A percentile compares a stretch with the other conserved stretches of the same genome.
These are phyloP conservation scores for Elongisporangium anandrum DNA, from an alignment of 352 stramenopile species.

Conservation along the genomic window DNA sequence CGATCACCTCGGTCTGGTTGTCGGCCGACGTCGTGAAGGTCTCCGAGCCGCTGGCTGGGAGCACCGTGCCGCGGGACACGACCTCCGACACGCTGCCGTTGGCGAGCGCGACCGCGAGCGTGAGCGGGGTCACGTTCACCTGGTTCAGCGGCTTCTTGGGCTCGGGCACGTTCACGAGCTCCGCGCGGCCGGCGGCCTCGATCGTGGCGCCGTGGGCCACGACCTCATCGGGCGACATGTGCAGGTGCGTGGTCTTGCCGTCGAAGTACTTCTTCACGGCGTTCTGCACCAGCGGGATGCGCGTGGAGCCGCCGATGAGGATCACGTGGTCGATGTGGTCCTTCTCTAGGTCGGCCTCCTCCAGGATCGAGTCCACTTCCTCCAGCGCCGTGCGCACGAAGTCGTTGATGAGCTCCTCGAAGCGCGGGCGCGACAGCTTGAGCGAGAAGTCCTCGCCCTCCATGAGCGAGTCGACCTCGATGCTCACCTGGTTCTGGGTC, in stretches of 20 bases:
- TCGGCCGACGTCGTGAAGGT: slow-evolving; percentile 89
- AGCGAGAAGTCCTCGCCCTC: slow-evolving; percentile 97
- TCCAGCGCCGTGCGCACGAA: slow-evolving; percentile 91
- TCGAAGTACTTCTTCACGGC: slow-evolving; percentile 85
- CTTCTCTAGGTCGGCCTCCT: slow-evolving; percentile 75
- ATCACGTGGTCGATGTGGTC: slow-evolving; percentile 94
- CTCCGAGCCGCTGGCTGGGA: slow-evolving; percentile 80
- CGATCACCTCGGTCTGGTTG: slow-evolving; percentile 88
- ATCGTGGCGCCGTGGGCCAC: slow-evolving; percentile 89
- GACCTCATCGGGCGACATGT: slow-evolving; percentile 89
- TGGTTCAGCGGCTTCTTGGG: slow-evolving; percentile 63
- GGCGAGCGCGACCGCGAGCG: slow-evolving; percentile 87
- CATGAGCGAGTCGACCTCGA: slow-evolving; percentile 97
- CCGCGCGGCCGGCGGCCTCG: slow-evolving; percentile 62
- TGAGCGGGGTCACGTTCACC: slow-evolving; percentile 92
- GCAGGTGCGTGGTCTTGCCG: slow-evolving; percentile 73
- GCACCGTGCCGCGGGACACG: slow-evolving; percentile 88
- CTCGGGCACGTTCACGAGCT: slow-evolving; percentile 65
- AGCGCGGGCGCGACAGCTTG: slow-evolving; percentile 95
- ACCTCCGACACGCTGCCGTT: slow-evolving; percentile 92
- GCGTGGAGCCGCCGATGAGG: slow-evolving; percentile 94
- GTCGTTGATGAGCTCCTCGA: slow-evolving; percentile 94
- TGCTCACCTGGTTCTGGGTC: slow-evolving; percentile 93
- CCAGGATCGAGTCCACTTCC: slow-evolving; percentile 84
- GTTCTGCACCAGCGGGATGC: slow-evolving; percentile 95